phyloP scores from a whole-genome alignment of 208 protist species.

The Porcisia deanei region DNA sequence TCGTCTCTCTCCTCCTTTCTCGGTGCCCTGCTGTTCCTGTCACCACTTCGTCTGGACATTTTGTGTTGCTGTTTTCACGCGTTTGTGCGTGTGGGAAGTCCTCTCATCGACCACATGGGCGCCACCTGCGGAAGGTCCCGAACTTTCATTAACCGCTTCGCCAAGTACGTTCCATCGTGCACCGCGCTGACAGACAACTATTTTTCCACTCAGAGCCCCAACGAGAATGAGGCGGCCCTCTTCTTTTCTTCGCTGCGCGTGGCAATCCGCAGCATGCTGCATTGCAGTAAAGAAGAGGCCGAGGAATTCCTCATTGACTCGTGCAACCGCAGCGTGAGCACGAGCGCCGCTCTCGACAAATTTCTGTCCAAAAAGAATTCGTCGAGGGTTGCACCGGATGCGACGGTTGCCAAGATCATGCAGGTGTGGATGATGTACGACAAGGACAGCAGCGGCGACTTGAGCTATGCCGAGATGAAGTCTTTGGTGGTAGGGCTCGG shows the following conservation, averaged over 20 bases:
- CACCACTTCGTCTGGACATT: neutral
- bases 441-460: slow-evolving; percentile 59
- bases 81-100: neutral
- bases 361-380: slow-evolving; percentile 34
- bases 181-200: slow-evolving; percentile 48
- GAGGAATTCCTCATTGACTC: slow-evolving; percentile 46
- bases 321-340: slow-evolving; percentile 38
- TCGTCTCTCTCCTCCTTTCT: too few relatives aligned
- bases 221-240: slow-evolving; percentile 31
- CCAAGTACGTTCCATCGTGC: slow-evolving; percentile 39
- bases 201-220: slow-evolving; percentile 28
- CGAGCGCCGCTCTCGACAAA: slow-evolving; percentile 31
- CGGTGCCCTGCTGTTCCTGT: too few relatives aligned
- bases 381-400: slow-evolving; percentile 29
- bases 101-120: slow-evolving; percentile 34
- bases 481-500: slow-evolving; percentile 50
- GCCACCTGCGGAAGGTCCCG: slow-evolving; percentile 16
- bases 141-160: slow-evolving; percentile 22
- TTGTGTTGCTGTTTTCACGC: too few relatives aligned
- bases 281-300: slow-evolving; percentile 44
- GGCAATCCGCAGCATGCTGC: slow-evolving; percentile 42
- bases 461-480: slow-evolving; percentile 45
- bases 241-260: slow-evolving; percentile 64
- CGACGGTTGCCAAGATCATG: slow-evolving; percentile 65
- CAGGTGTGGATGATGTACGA: slow-evolving; percentile 72